These are phyloP conservation scores for Mycoemilia scoparia DNA, from an alignment of 192 early-diverging fungal genomes.

Conservation along the genomic window DNA sequence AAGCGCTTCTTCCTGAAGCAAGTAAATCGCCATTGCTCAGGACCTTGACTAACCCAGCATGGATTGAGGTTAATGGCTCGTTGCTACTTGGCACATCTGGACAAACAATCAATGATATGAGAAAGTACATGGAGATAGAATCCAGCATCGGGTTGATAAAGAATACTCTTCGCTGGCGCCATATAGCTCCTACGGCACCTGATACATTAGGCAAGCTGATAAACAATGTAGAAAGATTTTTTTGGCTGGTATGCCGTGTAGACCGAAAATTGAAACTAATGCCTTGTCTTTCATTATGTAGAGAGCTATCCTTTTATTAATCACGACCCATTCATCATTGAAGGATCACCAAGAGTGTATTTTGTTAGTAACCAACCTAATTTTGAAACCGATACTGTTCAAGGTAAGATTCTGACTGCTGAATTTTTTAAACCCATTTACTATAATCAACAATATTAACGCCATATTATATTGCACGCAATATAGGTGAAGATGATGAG, in stretches of 20 bases:
- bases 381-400: constrained; percentile 37
- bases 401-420: constrained; percentile 15
- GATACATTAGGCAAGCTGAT: constrained; percentile 73
- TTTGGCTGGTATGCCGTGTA: background rate
- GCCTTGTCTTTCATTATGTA: constrained; percentile 7
- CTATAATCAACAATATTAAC: too few species aligned
- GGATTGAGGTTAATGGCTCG: constrained; percentile 43
- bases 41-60: constrained; percentile 65
- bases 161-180: constrained; percentile 57
- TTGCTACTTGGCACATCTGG: constrained; percentile 62
- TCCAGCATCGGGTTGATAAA: constrained; percentile 52
- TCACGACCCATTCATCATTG: constrained; percentile 73
- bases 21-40: constrained; percentile 40
- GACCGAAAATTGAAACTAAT: background rate
- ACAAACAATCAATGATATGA: constrained; percentile 78
- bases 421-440: constrained; percentile 1
- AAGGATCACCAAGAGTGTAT: constrained; percentile 61
- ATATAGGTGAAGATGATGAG: constrained; percentile 36
- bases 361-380: constrained; percentile 72
- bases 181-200: constrained; percentile 81
- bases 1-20: constrained; percentile 46
- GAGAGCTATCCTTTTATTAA: constrained; percentile 85
- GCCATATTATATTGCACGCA: background rate
- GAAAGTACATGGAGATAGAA: constrained; percentile 36
- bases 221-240: too few species aligned